Conservation (phyloP, 2,329 filamentous ascomycete species). For the Colletotrichum sp. region DNA sequence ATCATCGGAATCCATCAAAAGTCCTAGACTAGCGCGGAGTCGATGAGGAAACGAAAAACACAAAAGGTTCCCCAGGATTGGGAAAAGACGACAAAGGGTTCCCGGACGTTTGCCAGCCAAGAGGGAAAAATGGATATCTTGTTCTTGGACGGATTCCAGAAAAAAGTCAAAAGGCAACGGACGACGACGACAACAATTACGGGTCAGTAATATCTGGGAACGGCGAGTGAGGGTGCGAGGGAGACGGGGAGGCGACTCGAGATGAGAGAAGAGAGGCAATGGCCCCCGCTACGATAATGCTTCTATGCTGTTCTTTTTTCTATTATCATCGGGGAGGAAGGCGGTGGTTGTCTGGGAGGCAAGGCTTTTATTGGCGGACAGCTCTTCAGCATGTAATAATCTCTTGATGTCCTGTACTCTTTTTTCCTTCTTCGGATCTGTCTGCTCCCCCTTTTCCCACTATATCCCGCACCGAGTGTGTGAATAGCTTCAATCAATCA, state of each 20-base stretch:
- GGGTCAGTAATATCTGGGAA: constrained; percentile 7
- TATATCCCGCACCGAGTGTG: constrained; percentile 15
- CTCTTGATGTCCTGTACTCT: constrained; percentile 45
- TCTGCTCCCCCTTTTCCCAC: constrained; percentile 21
- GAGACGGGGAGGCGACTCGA: background rate
- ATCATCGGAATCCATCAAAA: constrained; percentile 10
- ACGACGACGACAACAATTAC: background rate
- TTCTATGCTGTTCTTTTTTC: constrained; percentile 21
- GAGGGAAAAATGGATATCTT: background rate
- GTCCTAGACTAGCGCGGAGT: constrained; percentile 18
- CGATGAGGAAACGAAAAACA: constrained; percentile 8
- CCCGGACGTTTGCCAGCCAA: background rate
- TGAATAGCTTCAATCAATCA: constrained; percentile 16
- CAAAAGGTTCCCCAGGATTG: background rate
- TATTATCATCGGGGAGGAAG: constrained; percentile 18
- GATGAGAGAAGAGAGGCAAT: constrained; percentile 8
- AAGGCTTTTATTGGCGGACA: constrained; percentile 30
- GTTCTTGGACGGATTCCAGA: background rate
- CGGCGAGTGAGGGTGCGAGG: background rate
- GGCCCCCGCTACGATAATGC: constrained; percentile 24
- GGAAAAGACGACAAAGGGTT: background rate
- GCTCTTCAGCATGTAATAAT: constrained; percentile 56
- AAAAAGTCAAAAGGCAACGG: background rate
- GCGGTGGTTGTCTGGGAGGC: constrained; percentile 31
- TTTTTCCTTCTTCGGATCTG: constrained; percentile 29